Percentiles rank a stretch among this genome's conserved stretches.
Conservation (phyloP, 202 grass and related monocot species). For the Setaria viridis region DNA sequence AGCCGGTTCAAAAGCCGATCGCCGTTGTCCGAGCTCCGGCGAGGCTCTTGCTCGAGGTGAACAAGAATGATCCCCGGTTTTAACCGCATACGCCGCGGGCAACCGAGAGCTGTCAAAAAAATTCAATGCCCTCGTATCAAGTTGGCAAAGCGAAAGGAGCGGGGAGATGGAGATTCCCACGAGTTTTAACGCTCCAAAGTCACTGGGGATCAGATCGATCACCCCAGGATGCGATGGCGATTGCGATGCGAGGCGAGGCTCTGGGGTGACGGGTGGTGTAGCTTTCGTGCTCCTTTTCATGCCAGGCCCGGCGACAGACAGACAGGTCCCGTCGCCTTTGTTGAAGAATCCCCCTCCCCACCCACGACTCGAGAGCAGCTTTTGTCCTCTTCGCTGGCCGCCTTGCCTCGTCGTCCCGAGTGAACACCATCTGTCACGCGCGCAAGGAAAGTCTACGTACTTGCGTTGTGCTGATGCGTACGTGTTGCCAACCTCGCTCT, state of each 20-base stretch:
- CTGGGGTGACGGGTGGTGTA: not conserved
- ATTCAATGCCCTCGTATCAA: not conserved
- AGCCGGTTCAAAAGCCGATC: not conserved
- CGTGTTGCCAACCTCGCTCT: not conserved
- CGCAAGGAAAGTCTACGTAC: not conserved
- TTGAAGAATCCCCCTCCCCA: not conserved
- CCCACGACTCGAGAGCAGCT: slow-evolving; percentile 11
- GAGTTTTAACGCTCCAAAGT: not conserved
- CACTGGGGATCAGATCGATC: not conserved
- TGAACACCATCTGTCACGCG: not conserved
- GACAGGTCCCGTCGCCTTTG: slow-evolving; percentile 34
- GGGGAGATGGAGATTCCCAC: not conserved
- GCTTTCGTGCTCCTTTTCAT: not conserved
- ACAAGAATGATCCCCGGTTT: not conserved
- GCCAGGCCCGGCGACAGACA: not conserved
- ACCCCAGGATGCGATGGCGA: not conserved
- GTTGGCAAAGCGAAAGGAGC: not conserved
- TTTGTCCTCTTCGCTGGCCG: not conserved
- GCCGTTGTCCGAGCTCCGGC: not conserved
- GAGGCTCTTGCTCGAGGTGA: not conserved
- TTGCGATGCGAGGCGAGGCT: no score
- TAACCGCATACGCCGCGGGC: not conserved
- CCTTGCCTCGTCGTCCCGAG: not conserved
- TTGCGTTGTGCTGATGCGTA: slow-evolving; percentile 11
- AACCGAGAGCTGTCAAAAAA: not conserved